phyloP scores from a whole-genome alignment of 257 asterid genomes.

The Solanum okadae region DNA sequence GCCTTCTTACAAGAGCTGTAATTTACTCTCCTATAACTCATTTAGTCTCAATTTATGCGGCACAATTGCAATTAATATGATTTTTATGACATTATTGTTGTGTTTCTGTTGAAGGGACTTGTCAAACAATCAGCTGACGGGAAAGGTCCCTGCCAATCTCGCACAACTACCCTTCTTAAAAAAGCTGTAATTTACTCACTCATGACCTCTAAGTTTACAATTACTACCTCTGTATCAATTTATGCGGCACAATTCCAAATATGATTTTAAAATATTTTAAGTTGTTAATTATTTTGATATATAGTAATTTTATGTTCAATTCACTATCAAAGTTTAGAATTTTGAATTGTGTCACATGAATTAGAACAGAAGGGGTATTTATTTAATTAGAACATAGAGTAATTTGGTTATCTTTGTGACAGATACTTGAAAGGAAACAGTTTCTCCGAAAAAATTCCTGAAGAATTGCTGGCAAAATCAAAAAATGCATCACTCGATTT shows the following conservation, averaged over 20 bases:
- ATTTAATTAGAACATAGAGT: background rate
- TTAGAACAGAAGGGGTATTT: background rate
- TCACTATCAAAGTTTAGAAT: background rate
- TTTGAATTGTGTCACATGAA: background rate
- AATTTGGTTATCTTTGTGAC: background rate
- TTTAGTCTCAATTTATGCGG: background rate
- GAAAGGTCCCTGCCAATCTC: constrained; percentile 6
- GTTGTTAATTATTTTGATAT: too few species aligned
- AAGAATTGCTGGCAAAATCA: background rate
- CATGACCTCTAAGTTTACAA: background rate
- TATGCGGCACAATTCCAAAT: background rate
- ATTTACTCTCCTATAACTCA: background rate
- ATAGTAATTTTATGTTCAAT: too few species aligned
- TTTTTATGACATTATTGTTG: background rate
- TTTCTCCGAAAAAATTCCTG: background rate
- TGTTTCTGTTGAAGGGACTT: constrained; percentile 4
- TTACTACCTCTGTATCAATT: background rate
- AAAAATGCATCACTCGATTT: background rate
- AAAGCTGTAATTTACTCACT: constrained; percentile 5
- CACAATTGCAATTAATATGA: background rate
- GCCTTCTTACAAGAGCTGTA: constrained; percentile 3
- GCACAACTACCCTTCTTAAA: background rate
- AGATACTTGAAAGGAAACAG: constrained; percentile 9
- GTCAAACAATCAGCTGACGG: constrained; percentile 7
- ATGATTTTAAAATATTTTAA: too few species aligned